These are phyloP conservation scores for Grigorovia yakushimaensis DNA, from an alignment of 805 yeast species.

Conservation along the genomic window DNA sequence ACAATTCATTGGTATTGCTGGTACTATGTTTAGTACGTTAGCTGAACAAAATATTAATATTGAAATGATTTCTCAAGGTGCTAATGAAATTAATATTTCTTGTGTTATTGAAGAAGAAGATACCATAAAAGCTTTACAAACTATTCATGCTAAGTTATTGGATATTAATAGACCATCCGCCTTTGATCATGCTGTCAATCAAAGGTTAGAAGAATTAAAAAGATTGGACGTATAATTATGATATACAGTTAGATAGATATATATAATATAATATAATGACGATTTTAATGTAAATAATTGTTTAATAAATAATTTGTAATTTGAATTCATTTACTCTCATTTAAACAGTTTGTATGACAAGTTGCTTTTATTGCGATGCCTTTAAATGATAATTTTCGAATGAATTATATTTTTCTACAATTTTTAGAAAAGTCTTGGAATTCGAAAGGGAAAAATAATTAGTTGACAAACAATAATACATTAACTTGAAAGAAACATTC, in stretches of 20 bases:
- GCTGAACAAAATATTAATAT: conserved; percentile 89
- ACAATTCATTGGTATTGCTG: conserved; percentile 93
- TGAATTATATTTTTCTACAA: too few relatives aligned
- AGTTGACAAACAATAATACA: too few relatives aligned
- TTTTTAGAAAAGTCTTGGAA: too few relatives aligned
- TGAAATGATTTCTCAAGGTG: conserved; percentile 98
- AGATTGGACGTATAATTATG: conserved; percentile 21
- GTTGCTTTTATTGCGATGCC: too few relatives aligned
- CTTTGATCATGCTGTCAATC: conserved; percentile 33
- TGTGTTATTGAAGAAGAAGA: conserved; percentile 85
- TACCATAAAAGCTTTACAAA: conserved; percentile 74
- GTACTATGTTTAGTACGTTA: conserved; percentile 87
- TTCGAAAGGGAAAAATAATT: too few relatives aligned
- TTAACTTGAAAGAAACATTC: not conserved
- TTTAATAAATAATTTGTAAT: not conserved
- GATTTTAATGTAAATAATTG: not conserved
- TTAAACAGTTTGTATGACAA: too few relatives aligned
- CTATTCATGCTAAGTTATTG: conserved; percentile 70
- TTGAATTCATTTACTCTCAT: too few relatives aligned
- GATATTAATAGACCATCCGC: conserved; percentile 28
- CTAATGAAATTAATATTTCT: conserved; percentile 92
- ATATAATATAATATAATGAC: not conserved
- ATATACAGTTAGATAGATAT: not conserved
- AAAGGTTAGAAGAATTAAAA: conserved; percentile 38
- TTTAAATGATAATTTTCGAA: too few relatives aligned